Conservation (phyloP, 2,329 filamentous ascomycete species). For the Aspergillus ruber region DNA sequence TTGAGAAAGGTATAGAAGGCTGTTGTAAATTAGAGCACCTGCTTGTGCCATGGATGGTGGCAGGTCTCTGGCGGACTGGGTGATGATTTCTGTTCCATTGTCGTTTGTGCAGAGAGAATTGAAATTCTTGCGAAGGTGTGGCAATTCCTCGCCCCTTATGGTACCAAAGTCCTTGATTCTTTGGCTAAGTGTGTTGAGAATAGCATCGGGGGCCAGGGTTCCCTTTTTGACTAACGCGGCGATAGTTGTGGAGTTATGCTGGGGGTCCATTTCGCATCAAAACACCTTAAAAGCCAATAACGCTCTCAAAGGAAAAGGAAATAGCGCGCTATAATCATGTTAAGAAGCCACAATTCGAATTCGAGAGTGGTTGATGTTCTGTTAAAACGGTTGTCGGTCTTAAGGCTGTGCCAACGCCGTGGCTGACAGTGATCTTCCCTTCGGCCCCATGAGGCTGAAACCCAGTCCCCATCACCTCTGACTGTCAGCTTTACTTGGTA, state of each 20-base stretch:
- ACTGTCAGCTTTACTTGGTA: too few relatives aligned
- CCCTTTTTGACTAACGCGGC: not conserved
- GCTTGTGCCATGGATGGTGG: not conserved
- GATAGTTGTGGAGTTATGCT: not conserved
- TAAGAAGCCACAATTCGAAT: not conserved
- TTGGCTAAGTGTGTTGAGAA: not conserved
- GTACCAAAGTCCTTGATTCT: not conserved
- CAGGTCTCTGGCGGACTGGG: not conserved
- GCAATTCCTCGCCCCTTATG: not conserved
- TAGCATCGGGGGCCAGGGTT: not conserved
- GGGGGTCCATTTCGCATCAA: not conserved
- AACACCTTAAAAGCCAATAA: not conserved
- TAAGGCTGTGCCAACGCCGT: not conserved
- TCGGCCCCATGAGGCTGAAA: not conserved
- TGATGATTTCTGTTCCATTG: not conserved
- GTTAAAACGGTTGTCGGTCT: not conserved
- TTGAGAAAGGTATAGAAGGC: not conserved
- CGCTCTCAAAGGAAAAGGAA: not conserved
- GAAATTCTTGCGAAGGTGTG: not conserved
- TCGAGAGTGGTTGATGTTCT: not conserved
- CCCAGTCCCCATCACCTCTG: too few relatives aligned
- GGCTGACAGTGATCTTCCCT: not conserved
- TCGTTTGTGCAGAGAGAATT: not conserved
- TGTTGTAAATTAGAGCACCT: not conserved
- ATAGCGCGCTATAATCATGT: not conserved